A percentile compares a stretch with the other conserved stretches of the same genome.
phyloP scores from a whole-genome alignment of 2,329 filamentous ascomycete genomes.

The Sclerotinia trifoliorum region DNA sequence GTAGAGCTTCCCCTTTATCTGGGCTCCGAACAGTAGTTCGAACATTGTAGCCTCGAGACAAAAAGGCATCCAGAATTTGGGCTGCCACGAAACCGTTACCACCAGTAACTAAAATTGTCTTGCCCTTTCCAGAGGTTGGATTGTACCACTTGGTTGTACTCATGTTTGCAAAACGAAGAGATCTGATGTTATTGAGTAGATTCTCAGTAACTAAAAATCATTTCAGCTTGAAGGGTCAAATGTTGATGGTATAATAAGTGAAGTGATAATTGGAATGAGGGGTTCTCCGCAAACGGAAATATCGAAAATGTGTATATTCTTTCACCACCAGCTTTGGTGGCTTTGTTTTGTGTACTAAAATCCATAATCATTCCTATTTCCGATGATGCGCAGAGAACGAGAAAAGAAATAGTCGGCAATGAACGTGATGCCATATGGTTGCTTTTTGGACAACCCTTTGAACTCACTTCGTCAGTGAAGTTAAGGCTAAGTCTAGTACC shows the following conservation, averaged over 20 bases:
- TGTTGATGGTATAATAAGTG: not conserved
- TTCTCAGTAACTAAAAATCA: not conserved
- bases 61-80: slow-evolving; percentile 48
- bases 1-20: slow-evolving; percentile 46
- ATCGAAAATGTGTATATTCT: not conserved
- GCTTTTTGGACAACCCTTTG: not conserved
- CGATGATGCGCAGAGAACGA: not conserved
- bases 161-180: not conserved
- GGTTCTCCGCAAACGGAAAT: not conserved
- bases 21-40: slow-evolving; percentile 47
- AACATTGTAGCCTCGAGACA: slow-evolving; percentile 42
- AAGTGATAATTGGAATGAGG: not conserved
- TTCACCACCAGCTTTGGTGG: not conserved
- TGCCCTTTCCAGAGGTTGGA: slow-evolving; percentile 24
- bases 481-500: no score
- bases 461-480: not conserved
- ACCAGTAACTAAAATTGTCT: slow-evolving; percentile 35
- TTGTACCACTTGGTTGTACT: slow-evolving; percentile 9
- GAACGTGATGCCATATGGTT: not conserved
- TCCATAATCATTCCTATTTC: not conserved
- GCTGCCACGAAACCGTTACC: slow-evolving; percentile 54
- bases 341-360: not conserved
- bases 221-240: not conserved
- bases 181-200: not conserved
- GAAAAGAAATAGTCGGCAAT: not conserved